Percentiles rank a stretch among this genome's conserved stretches.
Evolutionary conservation across 805 yeast species (phyloP).

Genomic region (Starmerella potacharoeniae): DNA sequence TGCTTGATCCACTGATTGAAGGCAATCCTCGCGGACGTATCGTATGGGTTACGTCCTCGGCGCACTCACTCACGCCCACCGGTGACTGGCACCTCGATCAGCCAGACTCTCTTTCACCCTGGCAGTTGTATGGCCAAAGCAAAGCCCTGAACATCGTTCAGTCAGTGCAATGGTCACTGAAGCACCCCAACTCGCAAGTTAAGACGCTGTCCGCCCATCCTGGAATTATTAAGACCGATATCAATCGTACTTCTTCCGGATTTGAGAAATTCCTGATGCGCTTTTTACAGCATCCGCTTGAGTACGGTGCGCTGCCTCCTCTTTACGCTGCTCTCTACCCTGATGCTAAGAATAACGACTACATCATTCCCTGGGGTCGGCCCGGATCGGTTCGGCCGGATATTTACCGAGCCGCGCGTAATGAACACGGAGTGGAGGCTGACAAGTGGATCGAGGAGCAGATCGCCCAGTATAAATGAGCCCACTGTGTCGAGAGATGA

Average conservation of each 20-base stretch:
- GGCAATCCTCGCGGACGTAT: conserved; percentile 33
- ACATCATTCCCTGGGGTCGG: conserved; percentile 36
- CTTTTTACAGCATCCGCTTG: conserved; percentile 18
- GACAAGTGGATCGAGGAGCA: conserved; percentile 28
- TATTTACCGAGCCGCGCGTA: conserved; percentile 27
- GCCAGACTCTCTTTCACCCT: conserved; percentile 7
- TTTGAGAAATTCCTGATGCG: not conserved
- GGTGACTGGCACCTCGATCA: conserved; percentile 32
- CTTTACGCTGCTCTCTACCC: conserved; percentile 36
- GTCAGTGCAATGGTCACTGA: conserved; percentile 30
- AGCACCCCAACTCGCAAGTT: conserved; percentile 28
- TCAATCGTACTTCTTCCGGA: conserved; percentile 25
- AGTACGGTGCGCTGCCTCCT: conserved; percentile 37
- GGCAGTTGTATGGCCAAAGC: conserved; percentile 32
- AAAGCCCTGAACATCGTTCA: conserved; percentile 35
- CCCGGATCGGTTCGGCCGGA: conserved; percentile 33
- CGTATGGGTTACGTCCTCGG: conserved; percentile 38
- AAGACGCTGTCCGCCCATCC: conserved; percentile 34
- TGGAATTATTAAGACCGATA: conserved; percentile 32
- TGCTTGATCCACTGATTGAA: conserved; percentile 29
- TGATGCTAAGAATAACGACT: conserved; percentile 29
- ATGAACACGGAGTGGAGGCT: conserved; percentile 28
- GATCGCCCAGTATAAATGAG: not conserved
- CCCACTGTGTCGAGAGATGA: not conserved
- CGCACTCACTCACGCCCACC: conserved; percentile 26